Evolutionary conservation across 2,329 filamentous ascomycete species (phyloP).

Genomic region (Corynespora cassiicola): DNA sequence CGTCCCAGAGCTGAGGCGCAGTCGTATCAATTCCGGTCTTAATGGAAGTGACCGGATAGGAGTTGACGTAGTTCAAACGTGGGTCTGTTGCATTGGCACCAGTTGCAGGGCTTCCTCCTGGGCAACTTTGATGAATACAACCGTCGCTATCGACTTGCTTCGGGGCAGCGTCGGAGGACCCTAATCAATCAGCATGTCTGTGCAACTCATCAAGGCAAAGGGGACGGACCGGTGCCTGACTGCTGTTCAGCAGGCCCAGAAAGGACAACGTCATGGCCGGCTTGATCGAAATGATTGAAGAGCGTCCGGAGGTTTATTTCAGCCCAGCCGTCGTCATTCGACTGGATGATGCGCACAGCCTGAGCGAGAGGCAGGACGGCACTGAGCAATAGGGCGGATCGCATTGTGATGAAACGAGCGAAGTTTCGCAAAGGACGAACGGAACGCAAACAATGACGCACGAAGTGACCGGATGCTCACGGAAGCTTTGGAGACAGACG

Average conservation of each 20-base stretch:
- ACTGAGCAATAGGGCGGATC: constrained; percentile 29
- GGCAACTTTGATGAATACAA: constrained; percentile 70
- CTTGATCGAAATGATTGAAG: constrained; percentile 60
- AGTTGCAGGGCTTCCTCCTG: constrained; percentile 60
- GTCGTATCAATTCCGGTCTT: constrained; percentile 67
- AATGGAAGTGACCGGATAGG: constrained; percentile 70
- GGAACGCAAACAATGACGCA: too few relatives aligned
- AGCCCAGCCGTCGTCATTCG: constrained; percentile 78
- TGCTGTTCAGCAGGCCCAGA: constrained; percentile 72
- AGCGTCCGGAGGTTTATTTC: constrained; percentile 70
- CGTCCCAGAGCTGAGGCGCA: constrained; percentile 61
- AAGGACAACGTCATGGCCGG: constrained; percentile 68
- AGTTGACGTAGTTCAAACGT: constrained; percentile 75
- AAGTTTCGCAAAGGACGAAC: constrained; percentile 2
- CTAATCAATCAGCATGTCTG: constrained; percentile 43
- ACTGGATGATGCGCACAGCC: constrained; percentile 56
- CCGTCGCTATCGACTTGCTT: constrained; percentile 51
- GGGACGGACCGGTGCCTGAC: constrained; percentile 63
- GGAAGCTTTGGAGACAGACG: too few relatives aligned
- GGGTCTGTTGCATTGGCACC: constrained; percentile 64
- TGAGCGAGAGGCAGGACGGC: constrained; percentile 32
- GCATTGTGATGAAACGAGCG: constrained; percentile 47
- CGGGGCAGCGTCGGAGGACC: constrained; percentile 60
- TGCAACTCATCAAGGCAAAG: background rate
- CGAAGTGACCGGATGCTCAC: background rate